phyloP scores from a whole-genome alignment of 768 basidiomycete species.

The Agrocybe praecox region DNA sequence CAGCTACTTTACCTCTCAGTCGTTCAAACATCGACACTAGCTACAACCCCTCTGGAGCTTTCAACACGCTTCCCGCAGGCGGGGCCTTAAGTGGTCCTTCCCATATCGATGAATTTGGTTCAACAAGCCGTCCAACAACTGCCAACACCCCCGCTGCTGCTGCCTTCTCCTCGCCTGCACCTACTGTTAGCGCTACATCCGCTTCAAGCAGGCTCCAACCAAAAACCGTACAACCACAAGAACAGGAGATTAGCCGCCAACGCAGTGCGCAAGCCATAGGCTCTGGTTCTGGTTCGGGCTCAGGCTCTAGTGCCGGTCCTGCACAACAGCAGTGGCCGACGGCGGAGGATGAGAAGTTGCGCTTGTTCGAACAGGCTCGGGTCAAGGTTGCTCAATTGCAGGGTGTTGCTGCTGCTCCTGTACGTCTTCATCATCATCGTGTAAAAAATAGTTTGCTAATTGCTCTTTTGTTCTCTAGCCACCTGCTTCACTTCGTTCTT shows the following conservation, averaged over 20 bases:
- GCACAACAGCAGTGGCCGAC: conserved; percentile 46
- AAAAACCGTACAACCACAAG: conserved; percentile 36
- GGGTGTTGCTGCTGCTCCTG: conserved; percentile 38
- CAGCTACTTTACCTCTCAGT: conserved; percentile 22
- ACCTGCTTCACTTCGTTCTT: conserved; percentile 13
- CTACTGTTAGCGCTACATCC: conserved; percentile 7
- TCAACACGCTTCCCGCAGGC: conserved; percentile 20
- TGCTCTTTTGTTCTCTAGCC: conserved; percentile 18
- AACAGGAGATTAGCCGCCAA: conserved; percentile 26
- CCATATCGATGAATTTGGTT: conserved; percentile 20
- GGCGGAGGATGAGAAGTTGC: conserved; percentile 67
- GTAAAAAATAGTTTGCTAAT: neutral
- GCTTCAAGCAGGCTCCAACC: conserved; percentile 37
- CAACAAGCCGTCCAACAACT: conserved; percentile 6
- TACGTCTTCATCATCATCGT: conserved; percentile 19
- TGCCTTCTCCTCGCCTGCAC: conserved; percentile 12
- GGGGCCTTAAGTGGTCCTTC: conserved; percentile 4
- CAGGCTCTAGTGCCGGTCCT: conserved; percentile 7
- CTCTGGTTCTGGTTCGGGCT: conserved; percentile 12
- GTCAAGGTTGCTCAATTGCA: conserved; percentile 61
- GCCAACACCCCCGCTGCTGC: conserved; percentile 13
- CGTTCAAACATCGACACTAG: conserved; percentile 15
- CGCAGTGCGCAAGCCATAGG: conserved; percentile 15
- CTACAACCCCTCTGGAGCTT: conserved; percentile 8
- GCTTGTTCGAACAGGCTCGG: conserved; percentile 65